Evolutionary conservation across 139 green algal species (phyloP), one percentile per base, ranked within the genome.

Genomic region (Coelastrella sp.): DNA sequence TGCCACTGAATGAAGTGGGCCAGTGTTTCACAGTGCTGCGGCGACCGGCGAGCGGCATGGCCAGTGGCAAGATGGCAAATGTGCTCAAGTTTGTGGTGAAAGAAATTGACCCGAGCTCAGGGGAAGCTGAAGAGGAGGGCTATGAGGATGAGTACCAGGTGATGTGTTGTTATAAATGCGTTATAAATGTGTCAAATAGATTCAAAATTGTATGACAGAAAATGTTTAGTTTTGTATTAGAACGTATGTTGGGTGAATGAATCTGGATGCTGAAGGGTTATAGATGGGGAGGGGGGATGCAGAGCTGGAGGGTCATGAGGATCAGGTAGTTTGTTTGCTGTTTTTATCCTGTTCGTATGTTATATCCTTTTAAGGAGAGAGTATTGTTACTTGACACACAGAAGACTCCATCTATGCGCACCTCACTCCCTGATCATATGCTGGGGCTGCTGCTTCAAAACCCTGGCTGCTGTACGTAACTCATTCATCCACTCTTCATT

Each of bases 111-210:
- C 98, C 98, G 0, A 91, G 91, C 12, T 98, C 95, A 65, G 98
- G 98, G 58, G 97, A 98, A 87, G 94, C 94, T 4, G 97, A 99
- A 92, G 97, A 99, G 93, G 96, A 98, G 11, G 97, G 98, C 7
- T 99, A 99, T 82, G 96, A 98, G 57, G 98, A 99, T 86, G 98
- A 99, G 95, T 99, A 99, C 93, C 95, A 97, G 87, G 87, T 90
- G 25, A 25, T 19, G 19, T n/a, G 15, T 35, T 78, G 63, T 17
- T 72, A 17, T 17, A 1, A 14, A 72, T 14, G 1, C 5, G 63
- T 72, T 72, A 17, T 49, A 49, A 49, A 49, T n/a, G n/a, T n/a
- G n/a, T n/a, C n/a, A n/a, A n/a, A n/a, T n/a, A n/a, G n/a, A n/a
- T n/a, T n/a, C n/a, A n/a, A n/a, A n/a, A n/a, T n/a, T n/a, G 35